Conservation (phyloP, 768 basidiomycete species). For the Hortiboletus flavorubellus region DNA sequence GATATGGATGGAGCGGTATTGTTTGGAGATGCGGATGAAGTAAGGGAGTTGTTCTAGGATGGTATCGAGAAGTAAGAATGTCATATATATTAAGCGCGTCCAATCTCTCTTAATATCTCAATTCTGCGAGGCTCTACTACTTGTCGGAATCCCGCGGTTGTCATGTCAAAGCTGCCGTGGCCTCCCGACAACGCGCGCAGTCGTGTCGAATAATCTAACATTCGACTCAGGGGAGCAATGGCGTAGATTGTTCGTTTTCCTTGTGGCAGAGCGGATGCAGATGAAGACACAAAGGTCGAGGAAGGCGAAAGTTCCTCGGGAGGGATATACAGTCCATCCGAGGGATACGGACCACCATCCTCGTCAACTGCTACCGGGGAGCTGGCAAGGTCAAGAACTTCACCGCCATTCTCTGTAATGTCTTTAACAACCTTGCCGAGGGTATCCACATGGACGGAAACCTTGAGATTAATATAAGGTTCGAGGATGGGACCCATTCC, state of each 20-base stretch:
- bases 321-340: conserved; percentile 73
- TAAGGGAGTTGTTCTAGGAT: conserved; percentile 48
- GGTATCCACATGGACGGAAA: conserved; percentile 61
- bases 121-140: conserved; percentile 59
- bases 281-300: conserved; percentile 32
- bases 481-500: conserved; percentile 76
- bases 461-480: conserved; percentile 69
- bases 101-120: conserved; percentile 78
- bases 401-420: conserved; percentile 80
- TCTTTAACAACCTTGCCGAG: conserved; percentile 81
- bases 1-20: conserved; percentile 71
- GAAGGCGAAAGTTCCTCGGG: conserved; percentile 77
- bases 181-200: conserved; percentile 81
- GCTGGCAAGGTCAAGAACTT: conserved; percentile 62
- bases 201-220: conserved; percentile 77
- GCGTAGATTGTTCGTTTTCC: conserved; percentile 68
- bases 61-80: conserved; percentile 7
- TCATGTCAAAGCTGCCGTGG: conserved; percentile 78
- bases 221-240: conserved; percentile 72
- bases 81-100: conserved; percentile 48
- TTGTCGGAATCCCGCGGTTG: conserved; percentile 68
- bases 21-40: conserved; percentile 83
- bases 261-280: conserved; percentile 33
- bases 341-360: conserved; percentile 42
- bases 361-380: conserved; percentile 35